Evolutionary conservation across 2,329 filamentous ascomycete species (phyloP), one percentile per base, ranked within the genome.

Genomic region (Plectosphaerella plurivora): DNA sequence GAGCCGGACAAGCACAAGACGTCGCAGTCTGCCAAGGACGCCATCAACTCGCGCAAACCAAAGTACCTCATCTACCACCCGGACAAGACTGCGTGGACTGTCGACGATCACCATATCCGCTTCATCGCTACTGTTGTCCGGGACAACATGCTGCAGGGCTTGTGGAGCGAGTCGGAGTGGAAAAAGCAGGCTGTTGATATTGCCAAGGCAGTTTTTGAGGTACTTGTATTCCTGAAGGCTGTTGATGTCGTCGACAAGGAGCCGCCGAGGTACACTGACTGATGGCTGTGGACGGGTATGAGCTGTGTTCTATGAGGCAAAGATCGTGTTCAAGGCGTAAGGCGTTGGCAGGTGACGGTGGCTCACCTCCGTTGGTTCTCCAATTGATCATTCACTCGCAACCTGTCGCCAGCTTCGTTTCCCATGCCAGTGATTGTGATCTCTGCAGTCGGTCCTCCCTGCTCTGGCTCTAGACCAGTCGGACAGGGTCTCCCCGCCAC

Each of bases 61-160:
- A 64, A 64, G 53, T 72, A 62, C 54, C 56, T 70, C 10, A 57
- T 68, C 20, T 69, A 70, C 57, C 61, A 70, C 55, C 68, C 69
- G 22, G 61, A 68, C 51, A 72, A 72, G 64, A 53, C 53, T 3
- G 60, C 52, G 24, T 72, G 69, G 70, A 63, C 63, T 18, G 47
- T 56, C 42, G 63, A 71, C 47, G 70, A 73, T 53, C 69, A 73
- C 54, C 57, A 68, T 45, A 61, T 71, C 41, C 67, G 70, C 36
- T 73, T 73, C 62, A 65, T 73, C 39, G 62, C 61, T 44, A 65
- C 64, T 24, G 61, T 70, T 36, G 54, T 70, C n/a, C 51, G 52
- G 24, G 68, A 72, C 56, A 70, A 68, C 50, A 57, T 67, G 55
- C 57, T 72, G 45, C 61, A 60, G 50, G 56, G 58, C 28, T 35